Base-by-base conservation (phyloP, 2,329 filamentous ascomycete species). In the Ophiostoma montium region DNA sequence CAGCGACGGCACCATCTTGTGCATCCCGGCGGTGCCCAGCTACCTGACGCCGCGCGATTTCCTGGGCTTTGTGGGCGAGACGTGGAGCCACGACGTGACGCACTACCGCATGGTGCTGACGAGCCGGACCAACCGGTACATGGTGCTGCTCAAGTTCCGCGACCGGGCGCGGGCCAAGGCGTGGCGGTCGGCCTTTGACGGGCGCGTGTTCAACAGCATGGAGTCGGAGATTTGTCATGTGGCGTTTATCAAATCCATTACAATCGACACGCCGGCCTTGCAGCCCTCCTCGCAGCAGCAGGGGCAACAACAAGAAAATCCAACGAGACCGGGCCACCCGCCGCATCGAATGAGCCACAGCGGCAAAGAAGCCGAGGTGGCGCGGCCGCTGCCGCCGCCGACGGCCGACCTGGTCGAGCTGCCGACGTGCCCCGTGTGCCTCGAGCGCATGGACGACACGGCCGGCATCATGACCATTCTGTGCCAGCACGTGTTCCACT, bases 391-490 rank as follows among this genome's bases (percentile, higher is more conserved):
- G 47, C 76, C 77, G 4, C 80, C 71, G 2, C 76, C 75, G 2
- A 95, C 90, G 1, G 85, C 89, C 1, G 84, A 86, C 46, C 72
- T 96, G 1, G 75, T 95, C 48, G 92, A 98, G 66, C 70, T 98
- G 12, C 92, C 92, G 2, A 96, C 92, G 1, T 98, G 92, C 56
- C 89, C 92, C 0, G 92, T 98, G 10, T 98, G 92, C 57, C 74
- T 98, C 5, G 92, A 98, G 63, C 82, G 90, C 44, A 98, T 98
- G 92, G 92, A 98, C 60, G 90, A 96, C 62, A 95, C 89, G 0
- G 94, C 88, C 0, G 92, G 92, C 0, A 71, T 98, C 2, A 78
- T 98, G 61, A 98, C 92, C 1, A 96, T 96, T 36, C 82, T 94
- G 30, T 98, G 92, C 62, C 90, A 96, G 60, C 92, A 98, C 59